These are phyloP conservation scores for Sporothrix mexicana DNA, from an alignment of 2,329 filamentous ascomycete species.

Conservation along the genomic window DNA sequence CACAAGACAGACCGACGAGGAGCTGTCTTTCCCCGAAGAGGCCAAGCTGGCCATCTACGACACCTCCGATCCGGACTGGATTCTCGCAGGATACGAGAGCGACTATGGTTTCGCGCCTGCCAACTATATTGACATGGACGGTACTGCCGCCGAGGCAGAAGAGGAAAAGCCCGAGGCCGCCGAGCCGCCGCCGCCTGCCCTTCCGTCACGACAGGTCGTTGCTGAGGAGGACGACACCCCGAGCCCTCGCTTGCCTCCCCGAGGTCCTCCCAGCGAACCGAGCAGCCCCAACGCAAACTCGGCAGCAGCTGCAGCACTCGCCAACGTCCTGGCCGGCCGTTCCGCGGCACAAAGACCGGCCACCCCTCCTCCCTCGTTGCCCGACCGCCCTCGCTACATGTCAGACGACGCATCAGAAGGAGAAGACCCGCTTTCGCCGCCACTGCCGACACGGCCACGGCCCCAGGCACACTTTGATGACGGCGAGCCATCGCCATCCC, in stretches of 20 bases:
- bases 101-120: constrained; percentile 94
- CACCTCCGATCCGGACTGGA: constrained; percentile 93
- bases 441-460: constrained; percentile 66
- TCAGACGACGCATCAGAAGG: constrained; percentile 75
- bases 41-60: constrained; percentile 84
- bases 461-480: constrained; percentile 56
- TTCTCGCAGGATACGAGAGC: constrained; percentile 79
- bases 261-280: constrained; percentile 43
- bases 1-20: constrained; percentile 94
- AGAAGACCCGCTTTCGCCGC: constrained; percentile 62
- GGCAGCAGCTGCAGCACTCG: constrained; percentile 61
- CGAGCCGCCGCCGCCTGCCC: constrained; percentile 49
- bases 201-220: constrained; percentile 52
- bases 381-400: constrained; percentile 61
- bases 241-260: constrained; percentile 50
- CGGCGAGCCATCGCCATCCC: constrained; percentile 39
- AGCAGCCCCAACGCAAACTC: constrained; percentile 45
- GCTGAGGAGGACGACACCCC: constrained; percentile 48
- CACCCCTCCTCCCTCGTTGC: constrained; percentile 56
- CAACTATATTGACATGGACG: constrained; percentile 80
- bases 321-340: constrained; percentile 60
- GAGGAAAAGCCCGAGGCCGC: constrained; percentile 52
- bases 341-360: constrained; percentile 40
- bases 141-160: constrained; percentile 45
- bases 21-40: constrained; percentile 94